Evolutionary conservation across 371 early-diverging fungal genomes (phyloP), one percentile per base, ranked within the genome.

Genomic region (Syncephalastrum racemosum): DNA sequence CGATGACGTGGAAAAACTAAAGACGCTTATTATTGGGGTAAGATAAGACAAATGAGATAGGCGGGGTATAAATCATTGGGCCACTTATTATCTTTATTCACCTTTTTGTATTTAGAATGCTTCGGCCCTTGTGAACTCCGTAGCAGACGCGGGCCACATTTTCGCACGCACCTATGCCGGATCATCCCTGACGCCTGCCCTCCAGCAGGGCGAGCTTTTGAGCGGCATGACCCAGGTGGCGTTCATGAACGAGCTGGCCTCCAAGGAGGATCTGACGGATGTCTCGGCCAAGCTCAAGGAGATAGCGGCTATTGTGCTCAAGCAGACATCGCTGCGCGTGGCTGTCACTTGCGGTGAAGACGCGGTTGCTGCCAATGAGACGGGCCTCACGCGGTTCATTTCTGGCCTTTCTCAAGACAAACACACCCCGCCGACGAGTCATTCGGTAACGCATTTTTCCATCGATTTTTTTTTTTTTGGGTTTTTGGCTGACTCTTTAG

Each of bases 131-230:
- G 88, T 84, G 36, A 92, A 91, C 66, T 84, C 88, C 0, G 83
- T 97, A n/a, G 92, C 91, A 6, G 82, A 87, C 20, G 80, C 84
- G 15, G 97, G 97, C 10, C 96, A 96, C 62, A 64, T 77, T 1
- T 94, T 85, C 70, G 97, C 96, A 1, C 78, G 85, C 31, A 81
- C 86, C 0, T 85, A 87, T 59, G 88, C 91, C 12, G 85, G 81
- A 10, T 81, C 90, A 4, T 77, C 71, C 2, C 59, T 94, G 65
- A 83, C 88, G 0, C 84, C 85, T 18, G 77, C 85, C 4, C 73
- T 77, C 65, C 64, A 68, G 54, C 63, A 75, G 57, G 41, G 79
- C 20, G 94, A 95, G 67, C 16, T 80, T 25, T 71, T 85, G 60
- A 70, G 79, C 40, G 97, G 97, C 14, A 77, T 97, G 68, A 71